A percentile compares a stretch with the other conserved stretches of the same genome.
phyloP scores from a whole-genome alignment of 768 basidiomycete genomes.

The Mycena galopus region DNA sequence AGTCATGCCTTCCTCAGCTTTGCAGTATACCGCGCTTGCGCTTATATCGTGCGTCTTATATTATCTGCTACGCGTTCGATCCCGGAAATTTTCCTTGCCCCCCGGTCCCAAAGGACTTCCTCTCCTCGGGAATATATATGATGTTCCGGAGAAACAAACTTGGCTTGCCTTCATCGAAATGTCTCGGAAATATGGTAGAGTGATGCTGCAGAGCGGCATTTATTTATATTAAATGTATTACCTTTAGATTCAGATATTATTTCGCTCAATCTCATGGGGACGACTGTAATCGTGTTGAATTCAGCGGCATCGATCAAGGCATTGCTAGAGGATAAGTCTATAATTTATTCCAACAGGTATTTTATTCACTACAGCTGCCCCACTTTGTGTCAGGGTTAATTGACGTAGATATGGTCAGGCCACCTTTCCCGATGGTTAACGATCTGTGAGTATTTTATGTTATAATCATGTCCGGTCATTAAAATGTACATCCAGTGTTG shows the following conservation, averaged over 20 bases:
- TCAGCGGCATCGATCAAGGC: neutral
- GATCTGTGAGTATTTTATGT: neutral
- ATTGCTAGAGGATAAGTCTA: neutral
- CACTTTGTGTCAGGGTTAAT: neutral
- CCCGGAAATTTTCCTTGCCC: neutral
- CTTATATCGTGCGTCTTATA: neutral
- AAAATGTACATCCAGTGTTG: neutral
- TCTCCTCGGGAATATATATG: neutral
- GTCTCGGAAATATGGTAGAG: neutral
- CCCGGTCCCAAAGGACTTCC: conserved; percentile 6
- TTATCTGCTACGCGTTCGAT: neutral
- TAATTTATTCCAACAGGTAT: neutral
- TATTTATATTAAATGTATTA: neutral
- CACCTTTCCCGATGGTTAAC: neutral
- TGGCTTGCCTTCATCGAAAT: conserved; percentile 3
- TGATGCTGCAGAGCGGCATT: neutral
- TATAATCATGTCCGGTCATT: neutral
- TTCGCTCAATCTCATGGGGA: neutral
- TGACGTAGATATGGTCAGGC: neutral
- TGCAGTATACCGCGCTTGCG: neutral
- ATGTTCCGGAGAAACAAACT: neutral
- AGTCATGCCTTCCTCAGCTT: neutral
- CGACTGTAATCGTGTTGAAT: neutral
- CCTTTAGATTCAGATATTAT: conserved; percentile 9
- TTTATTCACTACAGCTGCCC: neutral